Evolutionary conservation across 2,329 filamentous ascomycete genomes (phyloP).

Genomic region (Trichophyton mentagrophytes): DNA sequence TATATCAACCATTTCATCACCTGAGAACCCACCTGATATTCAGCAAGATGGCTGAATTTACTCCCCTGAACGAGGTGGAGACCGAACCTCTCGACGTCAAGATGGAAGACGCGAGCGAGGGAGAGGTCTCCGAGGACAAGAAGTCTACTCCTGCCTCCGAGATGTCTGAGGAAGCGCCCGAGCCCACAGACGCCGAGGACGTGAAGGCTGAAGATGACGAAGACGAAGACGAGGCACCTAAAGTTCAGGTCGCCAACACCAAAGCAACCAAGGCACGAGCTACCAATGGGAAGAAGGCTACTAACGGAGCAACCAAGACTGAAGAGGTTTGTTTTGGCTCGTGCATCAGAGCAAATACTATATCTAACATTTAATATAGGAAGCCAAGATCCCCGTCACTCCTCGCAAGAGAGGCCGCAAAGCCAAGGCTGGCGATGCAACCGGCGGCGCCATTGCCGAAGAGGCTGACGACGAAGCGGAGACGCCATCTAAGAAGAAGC

Average conservation of each 20-base stretch:
- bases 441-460: background rate
- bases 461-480: background rate
- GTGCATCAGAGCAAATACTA: background rate
- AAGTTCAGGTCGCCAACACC: background rate
- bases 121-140: background rate
- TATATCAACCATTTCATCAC: too few relatives aligned
- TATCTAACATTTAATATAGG: background rate
- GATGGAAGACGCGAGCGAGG: background rate
- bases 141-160: background rate
- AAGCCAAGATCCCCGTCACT: conserved; percentile 10
- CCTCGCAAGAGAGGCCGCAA: conserved; percentile 2
- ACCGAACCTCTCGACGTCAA: background rate
- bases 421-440: conserved; percentile 3
- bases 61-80: conserved; percentile 9
- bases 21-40: background rate
- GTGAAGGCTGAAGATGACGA: background rate
- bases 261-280: background rate
- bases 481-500: conserved; percentile 1
- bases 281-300: background rate
- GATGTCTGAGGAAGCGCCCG: background rate
- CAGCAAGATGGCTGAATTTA: conserved; percentile 10
- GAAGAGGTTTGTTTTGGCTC: background rate
- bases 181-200: background rate
- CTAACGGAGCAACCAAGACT: background rate
- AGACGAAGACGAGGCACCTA: background rate